Base-by-base conservation (phyloP, 257 asterid species). In the Solanum peruvianum region DNA sequence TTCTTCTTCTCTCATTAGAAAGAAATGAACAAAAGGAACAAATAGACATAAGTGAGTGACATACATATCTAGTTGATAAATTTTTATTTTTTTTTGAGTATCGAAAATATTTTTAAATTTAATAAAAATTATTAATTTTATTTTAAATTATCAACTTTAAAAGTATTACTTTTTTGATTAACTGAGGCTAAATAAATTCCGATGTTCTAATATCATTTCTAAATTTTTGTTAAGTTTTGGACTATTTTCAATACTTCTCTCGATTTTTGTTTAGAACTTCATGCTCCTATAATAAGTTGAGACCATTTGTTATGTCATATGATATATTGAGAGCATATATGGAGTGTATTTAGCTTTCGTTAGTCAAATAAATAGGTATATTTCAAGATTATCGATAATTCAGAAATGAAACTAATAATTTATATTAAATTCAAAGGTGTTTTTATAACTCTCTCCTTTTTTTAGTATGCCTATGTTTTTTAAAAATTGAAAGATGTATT, bases 181-280 rank as follows among this genome's bases (percentile, higher is more conserved):
- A 0, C 0, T 18, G 0, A 7, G 18, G 4, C 4, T 56, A 56
- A 56, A 56, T 18, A 6, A 9, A 52, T 0, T 0, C 1, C 2
- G 0, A 56, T 56, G 1, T 7, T 56, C 2, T 0, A 18, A 56
- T 0, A 18, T 56, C 2, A 29, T 2, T 29, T 2, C 29, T 29
- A 52, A 18, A 52, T 2, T 52, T 0, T 52, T 0, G 0, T 52
- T 9, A 7, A 52, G 10, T 52, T 52, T 52, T 6, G 10, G 1
- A 52, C 2, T 52, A 52, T 52, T 52, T 52, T 2, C 0, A 52
- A 52, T 2, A 6, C 1, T 52, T 52, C 1, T 0, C 1, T 16
- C 3, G 4, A 1, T 16, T 16, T 52, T 52, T 52, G 16, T 52
- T 3, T 16, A 52, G 1, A 52, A 52, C 2, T 52, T 16, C 4